Evolutionary conservation across 2,329 filamentous ascomycete genomes (phyloP).

Genomic region (Fusarium sp.): DNA sequence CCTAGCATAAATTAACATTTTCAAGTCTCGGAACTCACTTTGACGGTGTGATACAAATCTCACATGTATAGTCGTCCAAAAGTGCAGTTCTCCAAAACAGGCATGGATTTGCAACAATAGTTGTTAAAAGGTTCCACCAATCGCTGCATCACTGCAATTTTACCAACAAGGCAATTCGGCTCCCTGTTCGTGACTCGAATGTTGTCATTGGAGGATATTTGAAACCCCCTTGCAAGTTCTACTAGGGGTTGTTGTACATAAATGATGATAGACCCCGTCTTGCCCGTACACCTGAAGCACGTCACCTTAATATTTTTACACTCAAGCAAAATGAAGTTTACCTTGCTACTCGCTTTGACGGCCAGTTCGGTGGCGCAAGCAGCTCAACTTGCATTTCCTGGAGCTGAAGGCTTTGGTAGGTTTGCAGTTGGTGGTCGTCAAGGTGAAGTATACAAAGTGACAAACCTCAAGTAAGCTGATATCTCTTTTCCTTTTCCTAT

Average conservation of each 20-base stretch:
- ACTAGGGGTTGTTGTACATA: constrained; percentile 4
- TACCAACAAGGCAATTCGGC: background rate
- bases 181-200: background rate
- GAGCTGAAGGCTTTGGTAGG: constrained; percentile 49
- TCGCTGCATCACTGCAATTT: background rate
- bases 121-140: constrained; percentile 4
- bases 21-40: background rate
- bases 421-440: constrained; percentile 51
- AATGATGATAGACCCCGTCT: background rate
- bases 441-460: constrained; percentile 53
- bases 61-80: background rate
- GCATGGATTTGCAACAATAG: background rate
- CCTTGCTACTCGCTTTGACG: background rate
- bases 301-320: background rate
- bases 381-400: constrained; percentile 50
- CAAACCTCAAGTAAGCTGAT: constrained; percentile 48
- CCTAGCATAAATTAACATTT: background rate
- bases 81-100: background rate
- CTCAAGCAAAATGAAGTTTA: background rate
- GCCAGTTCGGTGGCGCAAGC: constrained; percentile 8
- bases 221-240: background rate
- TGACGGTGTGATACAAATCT: background rate
- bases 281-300: background rate
- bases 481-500: accelerated
- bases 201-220: constrained; percentile 12